A percentile compares a stretch with the other conserved stretches of the same genome.
Evolutionary conservation across 371 early-diverging fungal species (phyloP).

Genomic region (Dichotomocladium elegans): DNA sequence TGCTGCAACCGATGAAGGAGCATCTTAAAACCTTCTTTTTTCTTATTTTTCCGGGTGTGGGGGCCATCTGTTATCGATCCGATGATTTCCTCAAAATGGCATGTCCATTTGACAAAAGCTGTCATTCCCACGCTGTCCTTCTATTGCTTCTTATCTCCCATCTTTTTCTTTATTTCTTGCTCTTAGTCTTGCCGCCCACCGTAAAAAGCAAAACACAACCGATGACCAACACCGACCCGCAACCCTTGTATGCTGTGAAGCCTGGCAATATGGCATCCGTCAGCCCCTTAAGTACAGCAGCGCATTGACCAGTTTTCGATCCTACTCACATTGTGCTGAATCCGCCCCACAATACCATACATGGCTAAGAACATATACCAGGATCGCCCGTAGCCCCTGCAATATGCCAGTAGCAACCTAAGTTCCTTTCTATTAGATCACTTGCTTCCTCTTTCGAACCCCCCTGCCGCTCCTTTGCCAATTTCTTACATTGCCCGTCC

Average conservation of each 20-base stretch:
- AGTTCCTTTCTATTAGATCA: too few relatives aligned
- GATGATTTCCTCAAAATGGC: not conserved
- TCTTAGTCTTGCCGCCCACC: slow-evolving; percentile 13
- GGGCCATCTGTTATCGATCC: slow-evolving; percentile 8
- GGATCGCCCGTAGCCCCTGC: slow-evolving; percentile 64
- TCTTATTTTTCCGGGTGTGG: too few relatives aligned
- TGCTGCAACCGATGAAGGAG: too few relatives aligned
- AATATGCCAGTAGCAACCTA: slow-evolving; percentile 62
- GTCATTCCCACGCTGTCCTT: not conserved
- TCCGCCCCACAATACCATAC: slow-evolving; percentile 60
- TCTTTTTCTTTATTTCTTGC: slow-evolving; percentile 2
- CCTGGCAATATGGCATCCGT: slow-evolving; percentile 6
- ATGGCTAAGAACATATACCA: slow-evolving; percentile 66
- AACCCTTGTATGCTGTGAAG: slow-evolving; percentile 49
- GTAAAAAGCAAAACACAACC: slow-evolving; percentile 47
- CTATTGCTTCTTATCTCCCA: not conserved
- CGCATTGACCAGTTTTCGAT: not conserved
- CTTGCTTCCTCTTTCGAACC: too few relatives aligned
- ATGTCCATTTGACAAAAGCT: too few relatives aligned
- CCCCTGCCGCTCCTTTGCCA: too few relatives aligned
- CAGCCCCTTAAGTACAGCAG: not conserved
- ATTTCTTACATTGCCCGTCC: slow-evolving; percentile 48
- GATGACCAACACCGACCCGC: slow-evolving; percentile 43
- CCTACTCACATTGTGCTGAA: slow-evolving; percentile 59
- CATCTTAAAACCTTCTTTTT: not conserved